Percentiles rank a stretch among this genome's conserved stretches.
Evolutionary conservation across 371 early-diverging fungal species (phyloP).

Genomic region (Mortierella sp.): DNA sequence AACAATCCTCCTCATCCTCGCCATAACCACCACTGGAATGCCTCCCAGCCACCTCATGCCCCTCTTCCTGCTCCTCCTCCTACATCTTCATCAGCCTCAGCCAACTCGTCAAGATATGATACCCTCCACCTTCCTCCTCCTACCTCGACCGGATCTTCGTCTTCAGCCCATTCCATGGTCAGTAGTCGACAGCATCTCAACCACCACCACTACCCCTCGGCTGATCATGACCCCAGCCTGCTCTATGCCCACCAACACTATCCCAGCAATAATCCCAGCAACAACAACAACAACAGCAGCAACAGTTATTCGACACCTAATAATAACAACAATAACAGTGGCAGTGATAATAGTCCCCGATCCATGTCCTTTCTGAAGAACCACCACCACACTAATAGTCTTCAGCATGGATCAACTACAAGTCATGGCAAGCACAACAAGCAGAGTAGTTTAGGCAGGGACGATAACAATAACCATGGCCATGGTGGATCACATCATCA

Average conservation of each 20-base stretch:
- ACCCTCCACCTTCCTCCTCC: slow-evolving; percentile 12
- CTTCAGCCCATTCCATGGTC: slow-evolving; percentile 4
- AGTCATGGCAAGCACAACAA: slow-evolving; percentile 23
- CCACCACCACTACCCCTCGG: not conserved
- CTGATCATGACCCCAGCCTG: slow-evolving; percentile 12
- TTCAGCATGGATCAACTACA: not conserved
- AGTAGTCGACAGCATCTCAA: not conserved
- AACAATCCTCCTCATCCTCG: not conserved
- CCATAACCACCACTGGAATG: slow-evolving; percentile 19
- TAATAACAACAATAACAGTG: not conserved
- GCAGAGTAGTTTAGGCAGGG: slow-evolving; percentile 21
- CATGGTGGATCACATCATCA: slow-evolving; percentile 12
- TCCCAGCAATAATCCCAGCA: not conserved
- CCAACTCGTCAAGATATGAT: slow-evolving; percentile 12
- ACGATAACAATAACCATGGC: not conserved
- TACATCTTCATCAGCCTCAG: not conserved
- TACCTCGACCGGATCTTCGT: slow-evolving; percentile 20
- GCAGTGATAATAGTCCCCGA: not conserved
- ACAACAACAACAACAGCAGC: not conserved
- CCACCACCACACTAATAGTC: slow-evolving; percentile 8
- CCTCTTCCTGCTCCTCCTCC: not conserved
- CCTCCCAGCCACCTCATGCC: slow-evolving; percentile 1
- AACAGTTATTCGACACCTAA: not conserved
- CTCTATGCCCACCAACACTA: slow-evolving; percentile 17
- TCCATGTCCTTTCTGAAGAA: slow-evolving; percentile 20